Conservation (phyloP, 2,329 filamentous ascomycete species). For the Leptosphaerulina australis region DNA sequence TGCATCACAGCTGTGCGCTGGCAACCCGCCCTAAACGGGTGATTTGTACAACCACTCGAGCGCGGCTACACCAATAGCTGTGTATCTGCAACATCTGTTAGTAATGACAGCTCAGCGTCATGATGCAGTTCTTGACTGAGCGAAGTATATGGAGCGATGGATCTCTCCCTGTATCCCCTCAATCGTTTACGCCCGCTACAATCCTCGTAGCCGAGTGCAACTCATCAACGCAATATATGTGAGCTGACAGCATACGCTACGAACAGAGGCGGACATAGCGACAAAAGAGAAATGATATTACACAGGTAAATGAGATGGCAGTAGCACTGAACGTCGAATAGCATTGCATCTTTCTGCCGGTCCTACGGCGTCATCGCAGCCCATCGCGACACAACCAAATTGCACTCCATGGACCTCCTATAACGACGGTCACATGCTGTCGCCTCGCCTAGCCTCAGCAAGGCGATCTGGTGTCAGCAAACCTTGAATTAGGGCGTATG, state of each 20-base stretch:
- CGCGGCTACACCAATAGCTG: not conserved
- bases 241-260: not conserved
- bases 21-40: slow-evolving; percentile 9
- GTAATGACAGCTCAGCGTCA: not conserved
- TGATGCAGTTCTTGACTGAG: not conserved
- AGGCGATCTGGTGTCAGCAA: slow-evolving; percentile 1
- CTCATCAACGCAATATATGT: not conserved
- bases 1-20: slow-evolving; percentile 13
- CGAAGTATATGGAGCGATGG: not conserved
- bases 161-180: not conserved
- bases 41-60: slow-evolving; percentile 13
- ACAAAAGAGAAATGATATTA: not conserved
- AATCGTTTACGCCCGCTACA: not conserved
- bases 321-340: not conserved
- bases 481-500: not conserved
- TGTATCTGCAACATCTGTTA: not conserved
- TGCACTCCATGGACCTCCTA: not conserved
- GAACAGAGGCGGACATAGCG: not conserved
- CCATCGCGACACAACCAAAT: not conserved
- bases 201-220: not conserved
- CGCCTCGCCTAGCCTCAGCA: slow-evolving; percentile 1
- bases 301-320: not conserved
- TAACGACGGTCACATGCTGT: not conserved
- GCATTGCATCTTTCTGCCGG: slow-evolving; percentile 1
- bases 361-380: not conserved